Evolutionary conservation across 176 grass and related monocot genomes (phyloP).

Genomic region (Carex kokanica): DNA sequence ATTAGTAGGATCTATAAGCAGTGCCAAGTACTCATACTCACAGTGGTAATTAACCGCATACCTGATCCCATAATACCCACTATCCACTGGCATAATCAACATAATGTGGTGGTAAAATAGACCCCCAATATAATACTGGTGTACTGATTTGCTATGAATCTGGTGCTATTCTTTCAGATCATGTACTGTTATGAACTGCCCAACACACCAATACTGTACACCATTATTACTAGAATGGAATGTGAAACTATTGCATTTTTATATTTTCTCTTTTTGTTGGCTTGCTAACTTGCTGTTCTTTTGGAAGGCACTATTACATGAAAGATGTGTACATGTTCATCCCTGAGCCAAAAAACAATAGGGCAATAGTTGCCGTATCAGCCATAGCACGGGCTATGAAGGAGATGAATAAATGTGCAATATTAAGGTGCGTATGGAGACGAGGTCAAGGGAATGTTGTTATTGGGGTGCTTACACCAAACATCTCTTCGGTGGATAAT

Average conservation of each 20-base stretch:
- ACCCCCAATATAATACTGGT: background rate
- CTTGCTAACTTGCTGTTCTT: background rate
- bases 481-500: constrained; percentile 76
- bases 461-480: constrained; percentile 80
- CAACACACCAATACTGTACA: background rate
- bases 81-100: background rate
- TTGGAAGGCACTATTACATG: constrained; percentile 74
- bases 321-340: constrained; percentile 83
- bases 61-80: background rate
- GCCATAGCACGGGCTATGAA: constrained; percentile 81
- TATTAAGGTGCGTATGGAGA: constrained; percentile 82
- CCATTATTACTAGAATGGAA: constrained; percentile 11
- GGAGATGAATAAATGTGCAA: constrained; percentile 68
- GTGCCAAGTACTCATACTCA: constrained; percentile 23
- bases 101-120: background rate
- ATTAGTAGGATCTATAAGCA: background rate
- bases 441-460: constrained; percentile 72
- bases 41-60: background rate
- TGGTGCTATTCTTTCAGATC: background rate
- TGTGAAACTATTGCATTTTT: background rate
- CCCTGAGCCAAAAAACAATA: constrained; percentile 79
- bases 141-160: background rate
- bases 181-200: background rate
- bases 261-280: constrained; percentile 20
- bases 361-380: constrained; percentile 58